Conservation (phyloP, 2,329 filamentous ascomycete genomes). For the Venturia asperata region DNA sequence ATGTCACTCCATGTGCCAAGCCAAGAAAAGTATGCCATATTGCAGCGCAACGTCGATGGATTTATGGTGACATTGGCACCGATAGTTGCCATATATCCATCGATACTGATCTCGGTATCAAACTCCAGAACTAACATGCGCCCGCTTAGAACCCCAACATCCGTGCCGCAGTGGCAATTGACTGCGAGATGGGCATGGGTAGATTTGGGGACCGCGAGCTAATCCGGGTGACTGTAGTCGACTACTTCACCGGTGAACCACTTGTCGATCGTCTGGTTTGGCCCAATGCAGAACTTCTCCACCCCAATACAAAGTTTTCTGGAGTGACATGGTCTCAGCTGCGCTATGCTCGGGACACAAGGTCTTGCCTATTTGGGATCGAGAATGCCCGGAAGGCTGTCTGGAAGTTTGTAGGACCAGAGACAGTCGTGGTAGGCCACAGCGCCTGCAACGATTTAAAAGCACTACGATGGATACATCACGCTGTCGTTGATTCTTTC, state of each 20-base stretch:
- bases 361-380: slow-evolving; percentile 37
- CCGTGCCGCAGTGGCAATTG: slow-evolving; percentile 39
- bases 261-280: slow-evolving; percentile 47
- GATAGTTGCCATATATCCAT: neutral
- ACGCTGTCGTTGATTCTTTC: slow-evolving; percentile 40
- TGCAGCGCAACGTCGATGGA: neutral
- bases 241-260: slow-evolving; percentile 44
- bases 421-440: slow-evolving; percentile 47
- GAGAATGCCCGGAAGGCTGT: slow-evolving; percentile 38
- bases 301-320: slow-evolving; percentile 46
- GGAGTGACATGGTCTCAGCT: slow-evolving; percentile 41
- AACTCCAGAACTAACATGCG: neutral
- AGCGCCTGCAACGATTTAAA: slow-evolving; percentile 38
- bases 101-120: neutral
- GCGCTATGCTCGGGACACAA: slow-evolving; percentile 29
- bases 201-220: slow-evolving; percentile 42
- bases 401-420: slow-evolving; percentile 39
- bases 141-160: neutral
- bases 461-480: slow-evolving; percentile 45
- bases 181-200: slow-evolving; percentile 51
- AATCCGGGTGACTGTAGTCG: slow-evolving; percentile 46
- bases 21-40: neutral
- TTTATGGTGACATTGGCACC: neutral
- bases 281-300: slow-evolving; percentile 40
- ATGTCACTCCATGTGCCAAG: neutral